phyloP scores from a whole-genome alignment of 164 flowering plant genomes.

The Vitis amurensis region DNA sequence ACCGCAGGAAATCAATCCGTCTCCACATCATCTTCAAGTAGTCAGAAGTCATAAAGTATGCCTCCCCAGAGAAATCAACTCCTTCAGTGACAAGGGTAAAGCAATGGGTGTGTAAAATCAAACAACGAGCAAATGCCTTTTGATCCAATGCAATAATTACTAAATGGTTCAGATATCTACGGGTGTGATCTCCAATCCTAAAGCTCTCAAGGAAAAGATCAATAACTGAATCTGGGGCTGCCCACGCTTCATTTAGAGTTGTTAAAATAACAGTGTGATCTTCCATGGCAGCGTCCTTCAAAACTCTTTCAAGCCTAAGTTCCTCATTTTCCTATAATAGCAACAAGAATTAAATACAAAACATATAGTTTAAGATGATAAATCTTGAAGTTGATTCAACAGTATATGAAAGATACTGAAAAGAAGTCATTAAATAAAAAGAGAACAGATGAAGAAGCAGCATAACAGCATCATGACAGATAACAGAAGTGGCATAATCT shows the following conservation, averaged over 20 bases:
- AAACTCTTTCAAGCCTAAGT: constrained; percentile 44
- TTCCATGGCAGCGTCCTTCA: constrained; percentile 60
- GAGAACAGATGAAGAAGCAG: too few relatives aligned
- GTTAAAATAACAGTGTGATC: constrained; percentile 70
- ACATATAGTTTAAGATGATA: too few relatives aligned
- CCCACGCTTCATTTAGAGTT: constrained; percentile 88
- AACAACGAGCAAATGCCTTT: constrained; percentile 66
- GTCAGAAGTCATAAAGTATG: constrained; percentile 70
- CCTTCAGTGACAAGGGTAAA: constrained; percentile 64
- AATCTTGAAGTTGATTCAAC: too few relatives aligned
- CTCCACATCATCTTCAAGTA: constrained; percentile 93
- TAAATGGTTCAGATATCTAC: constrained; percentile 60
- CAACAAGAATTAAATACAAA: too few relatives aligned
- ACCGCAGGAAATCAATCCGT: constrained; percentile 62
- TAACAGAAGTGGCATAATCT: too few relatives aligned
- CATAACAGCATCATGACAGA: too few relatives aligned
- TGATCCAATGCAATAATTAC: constrained; percentile 74
- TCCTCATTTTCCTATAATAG: constrained; percentile 37
- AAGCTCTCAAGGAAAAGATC: constrained; percentile 88
- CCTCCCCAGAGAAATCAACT: constrained; percentile 66
- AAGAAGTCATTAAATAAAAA: too few relatives aligned
- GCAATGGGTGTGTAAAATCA: constrained; percentile 58
- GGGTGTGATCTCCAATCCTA: constrained; percentile 60
- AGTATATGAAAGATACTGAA: too few relatives aligned
- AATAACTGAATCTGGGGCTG: constrained; percentile 56